Conservation (phyloP, 257 asterid species). For the Solanum bulbocastanum region DNA sequence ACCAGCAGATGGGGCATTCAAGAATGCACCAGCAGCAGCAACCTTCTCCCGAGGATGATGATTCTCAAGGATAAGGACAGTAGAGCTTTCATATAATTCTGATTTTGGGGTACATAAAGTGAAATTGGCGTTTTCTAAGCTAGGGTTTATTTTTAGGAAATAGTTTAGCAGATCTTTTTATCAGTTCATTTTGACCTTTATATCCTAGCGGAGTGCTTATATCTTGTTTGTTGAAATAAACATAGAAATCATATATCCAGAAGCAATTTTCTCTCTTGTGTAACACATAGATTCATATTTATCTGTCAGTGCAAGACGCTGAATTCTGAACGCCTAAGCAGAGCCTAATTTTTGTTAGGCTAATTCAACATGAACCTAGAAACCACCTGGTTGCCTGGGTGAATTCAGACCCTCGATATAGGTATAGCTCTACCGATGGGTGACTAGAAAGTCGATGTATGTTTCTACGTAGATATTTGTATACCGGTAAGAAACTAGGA, state of each 20-base stretch:
- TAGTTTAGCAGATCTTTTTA: neutral
- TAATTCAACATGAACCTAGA: neutral
- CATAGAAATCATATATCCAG: neutral
- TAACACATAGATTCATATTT: neutral
- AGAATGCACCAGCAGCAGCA: slow-evolving; percentile 21
- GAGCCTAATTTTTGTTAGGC: neutral
- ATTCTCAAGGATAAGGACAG: slow-evolving; percentile 48
- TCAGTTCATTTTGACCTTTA: neutral
- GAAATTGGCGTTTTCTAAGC: neutral
- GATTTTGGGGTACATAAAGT: neutral
- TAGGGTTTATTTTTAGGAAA: neutral
- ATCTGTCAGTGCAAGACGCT: neutral
- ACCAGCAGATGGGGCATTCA: slow-evolving; percentile 48
- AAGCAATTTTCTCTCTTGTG: neutral
- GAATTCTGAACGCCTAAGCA: neutral
- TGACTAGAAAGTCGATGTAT: neutral
- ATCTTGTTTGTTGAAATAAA: neutral
- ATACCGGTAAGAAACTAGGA: neutral
- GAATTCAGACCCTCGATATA: neutral
- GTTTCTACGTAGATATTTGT: neutral
- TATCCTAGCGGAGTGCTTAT: neutral
- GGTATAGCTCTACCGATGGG: neutral
- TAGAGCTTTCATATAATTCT: slow-evolving; percentile 1
- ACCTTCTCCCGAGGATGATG: slow-evolving; percentile 30
- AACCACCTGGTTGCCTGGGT: neutral